Evolutionary conservation across 345 rosid species (phyloP), one percentile per base, ranked within the genome.

Genomic region (Eutrema japonicum): DNA sequence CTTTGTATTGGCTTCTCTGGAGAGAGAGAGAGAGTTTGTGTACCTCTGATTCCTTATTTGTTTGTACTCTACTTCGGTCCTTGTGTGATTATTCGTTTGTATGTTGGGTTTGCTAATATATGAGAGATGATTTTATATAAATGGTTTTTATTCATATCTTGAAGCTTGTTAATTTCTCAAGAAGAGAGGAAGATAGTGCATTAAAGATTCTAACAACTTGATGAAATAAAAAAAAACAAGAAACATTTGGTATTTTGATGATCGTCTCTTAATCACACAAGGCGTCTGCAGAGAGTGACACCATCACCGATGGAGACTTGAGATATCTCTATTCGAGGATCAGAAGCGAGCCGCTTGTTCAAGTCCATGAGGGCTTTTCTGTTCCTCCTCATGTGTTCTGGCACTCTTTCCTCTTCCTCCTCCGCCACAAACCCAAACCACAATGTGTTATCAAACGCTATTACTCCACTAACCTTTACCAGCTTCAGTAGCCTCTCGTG

Each of bases 291-390:
- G 48, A 92, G 85, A 5, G 90, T 85, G 64, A 86, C 80, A 64
- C 94, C 94, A 79, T 88, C 96, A 14, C 92, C 94, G 10, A 84
- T 53, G 7, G 92, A 82, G 50, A 82, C 85, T 47, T 77, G 86
- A 29, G 85, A 89, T 3, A 88, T 30, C 40, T 88, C 85, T 50
- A 87, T 66, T 7, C 87, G 87, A 53, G 75, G 60, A 77, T 92
- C 96, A 5, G 74, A 78, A 3, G 88, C 87, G 0, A 92, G 64
- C 27, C 7, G 35, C 72, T 77, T 78, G 75, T 89, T 86, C 26
- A 89, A 62, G 3, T 82, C 87, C 4, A 84, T 10, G 2, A 69
- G 53, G 27, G 73, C 53, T 10, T 36, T 58, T 71, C 83, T 74
- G 35, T 66, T 58, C 8, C 5, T 18, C 74, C 76, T 75, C 50